Conservation (phyloP, 1,139 yeast genomes). For the Kurtzmaniella quercitrusa region DNA sequence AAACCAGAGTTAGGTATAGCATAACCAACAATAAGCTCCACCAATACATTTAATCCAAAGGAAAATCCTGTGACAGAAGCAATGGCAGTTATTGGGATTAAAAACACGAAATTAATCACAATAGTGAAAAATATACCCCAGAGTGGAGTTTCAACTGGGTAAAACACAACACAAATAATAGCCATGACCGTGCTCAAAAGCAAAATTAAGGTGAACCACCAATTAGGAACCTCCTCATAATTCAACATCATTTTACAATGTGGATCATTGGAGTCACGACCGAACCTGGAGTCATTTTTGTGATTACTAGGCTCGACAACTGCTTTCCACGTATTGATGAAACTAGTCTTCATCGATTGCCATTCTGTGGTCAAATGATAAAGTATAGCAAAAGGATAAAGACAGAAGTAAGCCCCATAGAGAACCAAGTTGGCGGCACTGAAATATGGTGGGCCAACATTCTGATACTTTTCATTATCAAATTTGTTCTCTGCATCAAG, state of each 20-base stretch:
- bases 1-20: slow-evolving; percentile 37
- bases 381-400: slow-evolving; percentile 40
- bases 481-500: slow-evolving; percentile 28
- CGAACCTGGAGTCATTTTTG: slow-evolving; percentile 10
- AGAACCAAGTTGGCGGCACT: slow-evolving; percentile 40
- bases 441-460: slow-evolving; percentile 42
- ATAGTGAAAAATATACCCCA: slow-evolving; percentile 36
- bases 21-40: slow-evolving; percentile 38
- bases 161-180: slow-evolving; percentile 25
- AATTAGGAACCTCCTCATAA: slow-evolving; percentile 39
- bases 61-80: slow-evolving; percentile 36
- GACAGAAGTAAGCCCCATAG: slow-evolving; percentile 39
- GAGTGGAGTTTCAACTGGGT: slow-evolving; percentile 35
- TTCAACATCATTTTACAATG: slow-evolving; percentile 39
- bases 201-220: slow-evolving; percentile 35
- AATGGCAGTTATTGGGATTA: slow-evolving; percentile 34
- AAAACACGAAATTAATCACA: slow-evolving; percentile 30
- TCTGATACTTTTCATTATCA: slow-evolving; percentile 25
- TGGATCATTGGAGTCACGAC: slow-evolving; percentile 28
- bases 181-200: slow-evolving; percentile 29
- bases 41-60: slow-evolving; percentile 37
- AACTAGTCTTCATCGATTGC: slow-evolving; percentile 41
- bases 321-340: slow-evolving; percentile 32
- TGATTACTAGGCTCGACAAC: slow-evolving; percentile 23
- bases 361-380: slow-evolving; percentile 40